Base-by-base conservation (phyloP, 202 grass and related monocot genomes). In the Elaeis oleifera region DNA sequence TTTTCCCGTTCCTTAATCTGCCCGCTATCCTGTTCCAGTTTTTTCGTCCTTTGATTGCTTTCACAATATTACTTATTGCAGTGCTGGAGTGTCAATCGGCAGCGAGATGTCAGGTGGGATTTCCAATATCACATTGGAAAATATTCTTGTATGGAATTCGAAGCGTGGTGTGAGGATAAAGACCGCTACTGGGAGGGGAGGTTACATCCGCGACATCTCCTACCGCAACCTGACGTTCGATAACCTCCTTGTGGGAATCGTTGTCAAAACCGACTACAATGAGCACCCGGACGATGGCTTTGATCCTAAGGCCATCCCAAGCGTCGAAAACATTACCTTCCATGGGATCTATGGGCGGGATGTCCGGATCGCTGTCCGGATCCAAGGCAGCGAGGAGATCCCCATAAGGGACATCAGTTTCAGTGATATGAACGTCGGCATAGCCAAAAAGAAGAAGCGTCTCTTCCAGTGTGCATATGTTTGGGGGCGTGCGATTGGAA, bases 71-170 rank as follows among this genome's bases (percentile, higher is more conserved):
- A 3, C 36, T 44, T 44, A 13, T 32, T 59, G 16, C 68, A 71
- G 68, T 28, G 68, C 68, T 31, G 68, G 68, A 20, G 22, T 71
- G 24, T 71, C 68, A 8, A 71, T 71, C 17, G 68, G 68, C 23
- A 71, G 68, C 31, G 68, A 71, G 56, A 71, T 71, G 68, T 71
- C 68, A 3, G 68, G 68, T 29, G 68, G 68, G 19, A 49, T 71
- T 24, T 71, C 68, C 14, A 60, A 71, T 48, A 49, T 71, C 3
- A 50, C 44, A 6, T 7, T 71, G 4, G 56, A 71, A 59, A 31
- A 71, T 22, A 49, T 71, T 16, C 23, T 28, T 28, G 39, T 71
- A 5, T 71, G 68, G 68, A 22, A 59, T 16, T 71, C 68, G 27
- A 51, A 39, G 17, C 56, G 56, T 15, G 68, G 68, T 23, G 49